A percentile compares a stretch with the other conserved stretches of the same genome.
These are phyloP conservation scores for Ganoderma sp. DNA, from an alignment of 1,284 basidiomycete species.

Conservation along the genomic window DNA sequence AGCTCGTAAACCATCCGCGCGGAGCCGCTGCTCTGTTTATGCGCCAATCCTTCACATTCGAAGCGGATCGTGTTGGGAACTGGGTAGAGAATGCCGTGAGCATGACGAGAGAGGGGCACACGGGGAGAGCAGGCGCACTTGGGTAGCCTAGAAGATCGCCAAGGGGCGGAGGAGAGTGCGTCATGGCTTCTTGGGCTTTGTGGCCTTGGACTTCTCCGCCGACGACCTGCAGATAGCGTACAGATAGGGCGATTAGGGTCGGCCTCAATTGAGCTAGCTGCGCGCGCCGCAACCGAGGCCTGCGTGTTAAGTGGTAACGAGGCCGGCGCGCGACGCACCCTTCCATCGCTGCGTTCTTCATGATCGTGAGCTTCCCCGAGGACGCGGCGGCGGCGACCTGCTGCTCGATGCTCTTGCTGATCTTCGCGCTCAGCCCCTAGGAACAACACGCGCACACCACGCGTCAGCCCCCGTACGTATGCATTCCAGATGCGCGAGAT, in stretches of 20 bases:
- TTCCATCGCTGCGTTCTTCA: constrained; percentile 69
- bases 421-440: constrained; percentile 84
- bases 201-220: constrained; percentile 28
- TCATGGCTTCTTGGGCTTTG: constrained; percentile 34
- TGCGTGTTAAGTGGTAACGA: constrained; percentile 4
- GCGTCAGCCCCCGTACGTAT: constrained; percentile 9
- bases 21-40: constrained; percentile 8
- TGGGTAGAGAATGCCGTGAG: constrained; percentile 1
- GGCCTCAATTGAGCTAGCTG: constrained; percentile 5
- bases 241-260: not conserved
- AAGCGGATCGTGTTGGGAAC: constrained; percentile 4
- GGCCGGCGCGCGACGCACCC: constrained; percentile 46
- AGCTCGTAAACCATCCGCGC: constrained; percentile 2
- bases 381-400: constrained; percentile 91
- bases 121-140: constrained; percentile 19
- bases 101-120: not conserved
- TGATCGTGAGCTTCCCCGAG: constrained; percentile 84
- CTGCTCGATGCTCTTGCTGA: constrained; percentile 86
- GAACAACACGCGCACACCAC: constrained; percentile 7
- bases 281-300: constrained; percentile 4
- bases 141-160: constrained; percentile 3
- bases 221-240: constrained; percentile 20
- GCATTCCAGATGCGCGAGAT: not conserved
- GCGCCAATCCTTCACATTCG: constrained; percentile 4
- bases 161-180: not conserved